Conservation (phyloP, 768 basidiomycete genomes). For the Crassisporium funariophilum region DNA sequence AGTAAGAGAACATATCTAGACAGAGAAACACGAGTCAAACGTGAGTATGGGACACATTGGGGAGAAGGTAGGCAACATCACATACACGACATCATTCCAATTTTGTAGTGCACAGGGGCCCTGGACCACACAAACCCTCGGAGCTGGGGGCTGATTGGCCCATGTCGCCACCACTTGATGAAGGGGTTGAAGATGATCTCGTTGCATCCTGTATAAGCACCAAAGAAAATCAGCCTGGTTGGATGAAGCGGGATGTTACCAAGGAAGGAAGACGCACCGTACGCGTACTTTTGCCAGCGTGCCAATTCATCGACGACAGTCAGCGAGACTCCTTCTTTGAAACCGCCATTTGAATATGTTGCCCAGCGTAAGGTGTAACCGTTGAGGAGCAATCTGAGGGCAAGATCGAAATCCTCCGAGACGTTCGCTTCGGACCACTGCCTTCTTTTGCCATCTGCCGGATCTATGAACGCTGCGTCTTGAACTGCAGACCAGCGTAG, state of each 20-base stretch:
- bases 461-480: slow-evolving; percentile 76
- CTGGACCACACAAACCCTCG: slow-evolving; percentile 73
- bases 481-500: slow-evolving; percentile 86
- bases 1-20: slow-evolving; percentile 51
- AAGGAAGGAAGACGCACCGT: slow-evolving; percentile 37
- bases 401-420: slow-evolving; percentile 82
- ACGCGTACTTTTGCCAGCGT: slow-evolving; percentile 82
- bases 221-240: slow-evolving; percentile 15
- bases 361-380: slow-evolving; percentile 82
- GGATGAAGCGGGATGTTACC: too few species aligned
- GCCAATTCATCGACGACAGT: slow-evolving; percentile 89
- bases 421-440: slow-evolving; percentile 80
- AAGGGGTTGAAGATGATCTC: slow-evolving; percentile 88
- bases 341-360: slow-evolving; percentile 80
- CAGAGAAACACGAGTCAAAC: slow-evolving; percentile 4
- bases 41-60: slow-evolving; percentile 2
- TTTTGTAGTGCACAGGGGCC: slow-evolving; percentile 81
- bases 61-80: slow-evolving; percentile 9
- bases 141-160: slow-evolving; percentile 79
- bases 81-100: slow-evolving; percentile 74
- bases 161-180: slow-evolving; percentile 70
- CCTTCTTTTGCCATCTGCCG: slow-evolving; percentile 61
- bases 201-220: slow-evolving; percentile 48
- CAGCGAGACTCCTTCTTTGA: slow-evolving; percentile 88
- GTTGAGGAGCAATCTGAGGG: slow-evolving; percentile 64